A percentile compares a stretch with the other conserved stretches of the same genome.
Conservation (phyloP, 306 rosid genomes). For the Lablab purpureus region DNA sequence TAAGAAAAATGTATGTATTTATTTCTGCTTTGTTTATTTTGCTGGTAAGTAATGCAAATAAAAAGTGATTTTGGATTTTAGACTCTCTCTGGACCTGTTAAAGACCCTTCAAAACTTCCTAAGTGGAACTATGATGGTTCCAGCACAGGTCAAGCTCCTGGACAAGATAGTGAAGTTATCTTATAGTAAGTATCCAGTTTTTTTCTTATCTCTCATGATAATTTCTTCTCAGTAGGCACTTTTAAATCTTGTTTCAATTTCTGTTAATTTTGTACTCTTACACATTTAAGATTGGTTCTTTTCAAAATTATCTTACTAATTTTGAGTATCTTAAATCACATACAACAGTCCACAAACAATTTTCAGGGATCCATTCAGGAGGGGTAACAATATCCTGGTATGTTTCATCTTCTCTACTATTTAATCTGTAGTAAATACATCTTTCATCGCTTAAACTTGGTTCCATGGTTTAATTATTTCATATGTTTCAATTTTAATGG, state of each 20-base stretch:
- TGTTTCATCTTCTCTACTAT: constrained; percentile 27
- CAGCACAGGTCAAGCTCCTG: constrained; percentile 95
- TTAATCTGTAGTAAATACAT: not conserved
- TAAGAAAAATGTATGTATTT: not conserved
- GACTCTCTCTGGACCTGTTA: constrained; percentile 82
- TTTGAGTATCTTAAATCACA: constrained; percentile 22
- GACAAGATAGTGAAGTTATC: constrained; percentile 89
- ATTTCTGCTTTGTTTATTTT: constrained; percentile 1
- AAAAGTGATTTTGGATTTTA: constrained; percentile 41
- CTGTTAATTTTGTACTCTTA: not conserved
- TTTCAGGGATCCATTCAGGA: constrained; percentile 89
- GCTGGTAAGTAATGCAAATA: not conserved
- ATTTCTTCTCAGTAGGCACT: not conserved
- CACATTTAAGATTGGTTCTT: not conserved
- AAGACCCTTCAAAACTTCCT: constrained; percentile 81
- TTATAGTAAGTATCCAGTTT: constrained; percentile 57
- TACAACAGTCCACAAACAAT: constrained; percentile 87
- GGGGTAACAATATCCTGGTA: constrained; percentile 84
- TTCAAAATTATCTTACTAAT: constrained; percentile 7
- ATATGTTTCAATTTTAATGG: constrained; percentile 4
- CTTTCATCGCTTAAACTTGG: not conserved
- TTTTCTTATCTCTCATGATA: not conserved
- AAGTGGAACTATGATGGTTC: constrained; percentile 97
- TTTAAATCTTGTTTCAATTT: not conserved
- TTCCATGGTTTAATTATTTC: not conserved